phyloP scores from a whole-genome alignment of 352 stramenopile genomes.

The Phytophthora cryptogea region DNA sequence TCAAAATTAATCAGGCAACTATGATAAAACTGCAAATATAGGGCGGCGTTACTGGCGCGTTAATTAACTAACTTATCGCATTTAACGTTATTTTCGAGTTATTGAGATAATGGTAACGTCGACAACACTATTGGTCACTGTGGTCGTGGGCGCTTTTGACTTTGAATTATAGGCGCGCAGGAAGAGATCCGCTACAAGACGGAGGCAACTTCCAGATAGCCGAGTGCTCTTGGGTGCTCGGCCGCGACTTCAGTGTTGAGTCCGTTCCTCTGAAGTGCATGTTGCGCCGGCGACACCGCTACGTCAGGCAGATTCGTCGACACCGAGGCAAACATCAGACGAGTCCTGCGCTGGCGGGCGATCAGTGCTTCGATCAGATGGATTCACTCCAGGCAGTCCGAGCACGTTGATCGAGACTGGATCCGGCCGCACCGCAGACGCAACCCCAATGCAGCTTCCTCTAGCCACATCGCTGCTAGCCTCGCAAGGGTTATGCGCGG shows the following conservation, averaged over 20 bases:
- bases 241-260: slow-evolving; percentile 10
- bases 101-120: no score
- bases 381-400: slow-evolving; percentile 19
- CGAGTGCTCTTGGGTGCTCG: slow-evolving; percentile 1
- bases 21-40: no score
- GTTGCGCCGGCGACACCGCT: slow-evolving; percentile 18
- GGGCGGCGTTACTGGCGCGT: no score
- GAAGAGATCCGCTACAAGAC: slow-evolving; percentile 5
- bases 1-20: no score
- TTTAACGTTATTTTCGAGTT: no score
- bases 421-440: slow-evolving; percentile 4
- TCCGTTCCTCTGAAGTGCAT: slow-evolving; percentile 7
- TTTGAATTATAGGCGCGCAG: not conserved
- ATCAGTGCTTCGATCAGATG: slow-evolving; percentile 32
- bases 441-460: not conserved
- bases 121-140: no score
- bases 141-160: no score
- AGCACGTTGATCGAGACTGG: slow-evolving; percentile 3
- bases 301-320: slow-evolving; percentile 23
- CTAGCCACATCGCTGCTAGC: slow-evolving; percentile 21
- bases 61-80: no score
- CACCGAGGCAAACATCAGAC: slow-evolving; percentile 15
- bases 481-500: slow-evolving; percentile 1
- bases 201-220: not conserved
- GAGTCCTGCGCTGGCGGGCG: slow-evolving; percentile 15